A percentile compares a stretch with the other conserved stretches of the same genome.
These are phyloP conservation scores for Coemansia sp. DNA, from an alignment of 192 early-diverging fungal species.

Conservation along the genomic window DNA sequence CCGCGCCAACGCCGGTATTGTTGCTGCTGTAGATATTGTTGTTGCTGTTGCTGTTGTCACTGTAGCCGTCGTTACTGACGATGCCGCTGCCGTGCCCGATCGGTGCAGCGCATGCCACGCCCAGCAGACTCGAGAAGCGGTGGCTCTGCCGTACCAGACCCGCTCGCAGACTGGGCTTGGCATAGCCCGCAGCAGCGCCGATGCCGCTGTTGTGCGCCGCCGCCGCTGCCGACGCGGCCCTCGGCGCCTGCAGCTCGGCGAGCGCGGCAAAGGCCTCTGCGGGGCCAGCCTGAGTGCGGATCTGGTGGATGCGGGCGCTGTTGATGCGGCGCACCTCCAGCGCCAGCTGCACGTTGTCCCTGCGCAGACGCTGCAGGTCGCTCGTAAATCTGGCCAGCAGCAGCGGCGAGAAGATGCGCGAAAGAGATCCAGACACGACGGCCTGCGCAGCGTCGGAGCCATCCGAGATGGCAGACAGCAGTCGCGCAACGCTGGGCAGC, in stretches of 20 bases:
- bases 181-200: background rate
- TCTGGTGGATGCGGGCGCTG: constrained; percentile 24
- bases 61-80: too few species aligned
- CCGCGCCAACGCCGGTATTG: too few species aligned
- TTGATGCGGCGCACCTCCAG: constrained; percentile 22
- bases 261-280: constrained; percentile 26
- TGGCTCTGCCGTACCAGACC: too few species aligned
- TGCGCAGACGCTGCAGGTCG: constrained; percentile 33
- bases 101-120: too few species aligned
- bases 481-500: constrained; percentile 25
- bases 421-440: constrained; percentile 18
- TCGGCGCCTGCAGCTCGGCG: constrained; percentile 5
- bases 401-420: constrained; percentile 20
- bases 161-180: constrained; percentile 7
- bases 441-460: constrained; percentile 8
- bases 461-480: constrained; percentile 22
- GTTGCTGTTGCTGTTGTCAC: too few species aligned
- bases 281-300: constrained; percentile 39
- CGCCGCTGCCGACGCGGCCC: background rate
- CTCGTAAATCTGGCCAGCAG: constrained; percentile 28
- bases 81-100: too few species aligned
- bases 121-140: too few species aligned
- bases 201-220: too few species aligned
- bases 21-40: too few species aligned
- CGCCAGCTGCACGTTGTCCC: constrained; percentile 28